Evolutionary conservation across 345 rosid species (phyloP).

Genomic region (Alliaria petiolata): DNA sequence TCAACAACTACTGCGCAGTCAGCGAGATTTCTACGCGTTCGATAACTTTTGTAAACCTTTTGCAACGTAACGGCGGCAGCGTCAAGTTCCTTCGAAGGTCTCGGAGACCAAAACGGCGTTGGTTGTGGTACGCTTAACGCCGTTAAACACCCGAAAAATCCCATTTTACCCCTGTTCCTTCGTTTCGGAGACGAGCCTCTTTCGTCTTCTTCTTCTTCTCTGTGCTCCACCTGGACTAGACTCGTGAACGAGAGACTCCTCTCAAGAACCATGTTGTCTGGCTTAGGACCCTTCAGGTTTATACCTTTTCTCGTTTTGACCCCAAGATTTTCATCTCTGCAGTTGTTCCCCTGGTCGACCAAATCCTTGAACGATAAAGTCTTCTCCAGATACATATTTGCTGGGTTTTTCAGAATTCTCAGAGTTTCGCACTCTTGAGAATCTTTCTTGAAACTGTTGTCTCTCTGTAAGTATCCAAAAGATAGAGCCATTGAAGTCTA

Average conservation of each 20-base stretch:
- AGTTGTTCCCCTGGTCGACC: conserved; percentile 13
- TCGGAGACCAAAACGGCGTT: conserved; percentile 51
- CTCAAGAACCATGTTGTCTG: conserved; percentile 33
- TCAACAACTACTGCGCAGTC: conserved; percentile 92
- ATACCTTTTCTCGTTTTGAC: conserved; percentile 26
- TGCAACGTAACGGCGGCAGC: conserved; percentile 54
- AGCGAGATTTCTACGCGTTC: conserved; percentile 57
- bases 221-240: conserved; percentile 16
- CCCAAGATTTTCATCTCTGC: neutral
- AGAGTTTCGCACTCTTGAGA: conserved; percentile 25
- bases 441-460: conserved; percentile 26
- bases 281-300: conserved; percentile 36
- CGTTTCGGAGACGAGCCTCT: conserved; percentile 28
- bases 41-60: conserved; percentile 41
- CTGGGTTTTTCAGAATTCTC: conserved; percentile 5
- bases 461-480: conserved; percentile 24
- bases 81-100: conserved; percentile 67
- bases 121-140: conserved; percentile 53
- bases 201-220: conserved; percentile 10
- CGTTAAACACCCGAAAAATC: conserved; percentile 20
- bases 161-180: conserved; percentile 30
- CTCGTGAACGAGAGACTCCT: conserved; percentile 35
- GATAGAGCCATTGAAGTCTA: conserved; percentile 27
- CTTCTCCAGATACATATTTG: conserved; percentile 12
- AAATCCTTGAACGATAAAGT: conserved; percentile 31